A percentile compares a stretch with the other conserved stretches of the same genome.
phyloP scores from a whole-genome alignment of 306 rosid species.

The Pyrus communis region DNA sequence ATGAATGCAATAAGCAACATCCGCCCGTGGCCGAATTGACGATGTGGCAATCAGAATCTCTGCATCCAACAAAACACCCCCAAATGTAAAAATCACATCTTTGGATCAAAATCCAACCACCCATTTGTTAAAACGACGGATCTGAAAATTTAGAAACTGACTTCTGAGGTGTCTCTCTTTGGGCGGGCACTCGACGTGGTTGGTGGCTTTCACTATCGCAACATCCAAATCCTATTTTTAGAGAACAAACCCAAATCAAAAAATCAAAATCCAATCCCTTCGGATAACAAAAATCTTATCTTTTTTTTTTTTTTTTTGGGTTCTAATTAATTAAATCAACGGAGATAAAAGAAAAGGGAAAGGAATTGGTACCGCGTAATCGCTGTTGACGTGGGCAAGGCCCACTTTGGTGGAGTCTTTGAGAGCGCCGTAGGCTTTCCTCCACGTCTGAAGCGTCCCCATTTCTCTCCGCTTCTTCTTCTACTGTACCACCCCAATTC shows the following conservation, averaged over 20 bases:
- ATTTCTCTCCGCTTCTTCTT: slow-evolving; percentile 12
- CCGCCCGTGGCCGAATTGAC: slow-evolving; percentile 85
- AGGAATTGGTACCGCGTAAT: slow-evolving; percentile 52
- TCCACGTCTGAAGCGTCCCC: slow-evolving; percentile 98
- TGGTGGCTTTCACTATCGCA: slow-evolving; percentile 95
- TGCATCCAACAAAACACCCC: slow-evolving; percentile 13
- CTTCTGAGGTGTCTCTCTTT: slow-evolving; percentile 93
- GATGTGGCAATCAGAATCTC: slow-evolving; percentile 72
- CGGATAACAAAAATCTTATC: not conserved
- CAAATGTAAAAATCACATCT: not conserved
- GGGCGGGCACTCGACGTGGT: slow-evolving; percentile 97
- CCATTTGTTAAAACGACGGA: slow-evolving; percentile 21
- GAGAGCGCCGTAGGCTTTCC: slow-evolving; percentile 93
- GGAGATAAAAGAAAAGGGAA: not conserved
- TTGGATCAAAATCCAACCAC: slow-evolving; percentile 4
- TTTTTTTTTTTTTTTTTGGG: not conserved
- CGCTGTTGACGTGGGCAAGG: slow-evolving; percentile 99
- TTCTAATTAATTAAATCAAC: not conserved
- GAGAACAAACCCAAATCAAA: slow-evolving; percentile 16
- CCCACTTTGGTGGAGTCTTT: slow-evolving; percentile 98
- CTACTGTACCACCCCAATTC: not conserved
- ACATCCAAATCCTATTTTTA: slow-evolving; percentile 96
- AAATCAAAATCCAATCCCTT: not conserved
- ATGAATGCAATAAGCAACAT: slow-evolving; percentile 97
- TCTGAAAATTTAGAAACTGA: slow-evolving; percentile 40